Evolutionary conservation across 2,329 filamentous ascomycete species (phyloP), one percentile per base, ranked within the genome.

Genomic region (Karstenula rhodostoma): DNA sequence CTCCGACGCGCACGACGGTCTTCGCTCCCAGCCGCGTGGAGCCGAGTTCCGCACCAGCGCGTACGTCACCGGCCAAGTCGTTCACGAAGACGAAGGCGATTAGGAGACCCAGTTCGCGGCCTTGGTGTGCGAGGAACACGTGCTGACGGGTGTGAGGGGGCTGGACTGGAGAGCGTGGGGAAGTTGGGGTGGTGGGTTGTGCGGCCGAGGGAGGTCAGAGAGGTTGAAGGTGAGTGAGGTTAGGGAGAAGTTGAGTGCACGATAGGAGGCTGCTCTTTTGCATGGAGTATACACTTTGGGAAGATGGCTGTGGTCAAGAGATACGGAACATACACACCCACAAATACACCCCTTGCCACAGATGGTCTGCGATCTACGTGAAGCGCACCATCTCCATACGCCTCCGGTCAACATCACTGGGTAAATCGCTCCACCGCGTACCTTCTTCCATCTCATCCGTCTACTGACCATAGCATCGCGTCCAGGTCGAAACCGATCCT

Each of bases 41-140:
- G 0, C 91, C 92, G 49, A 96, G 80, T 76, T 97, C 93, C 0
- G 90, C 86, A 96, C 92, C 13, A 96, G 86, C 0, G 92, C 94
- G 79, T 96, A 97, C 73, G 90, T 93, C 6, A 96, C 54, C 0
- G 93, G 94, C 19, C 93, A 94, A 83, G 75, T 96, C 91, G 78
- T 96, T 97, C 70, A 90, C 86, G 48, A 95, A 81, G 0, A 93
- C 70, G 33, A 73, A 76, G 4, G 71, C 52, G 27, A 76, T 72
- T n/a, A 76, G 61, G 4, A 76, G 58, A 4, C 73, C 73, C 72
- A 76, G 27, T 71, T 70, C 64, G 91, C 85, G 0, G 79, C 72
- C 0, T 85, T 80, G 0, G 68, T 75, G 2, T 64, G 67, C 1
- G 68, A 84, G 0, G 91, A 91, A 10, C 94, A 84, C 79, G 94